Percentiles rank a stretch among this genome's conserved stretches.
Evolutionary conservation across 78 protist species (phyloP).

Genomic region (Chrysochromulina tobinii): DNA sequence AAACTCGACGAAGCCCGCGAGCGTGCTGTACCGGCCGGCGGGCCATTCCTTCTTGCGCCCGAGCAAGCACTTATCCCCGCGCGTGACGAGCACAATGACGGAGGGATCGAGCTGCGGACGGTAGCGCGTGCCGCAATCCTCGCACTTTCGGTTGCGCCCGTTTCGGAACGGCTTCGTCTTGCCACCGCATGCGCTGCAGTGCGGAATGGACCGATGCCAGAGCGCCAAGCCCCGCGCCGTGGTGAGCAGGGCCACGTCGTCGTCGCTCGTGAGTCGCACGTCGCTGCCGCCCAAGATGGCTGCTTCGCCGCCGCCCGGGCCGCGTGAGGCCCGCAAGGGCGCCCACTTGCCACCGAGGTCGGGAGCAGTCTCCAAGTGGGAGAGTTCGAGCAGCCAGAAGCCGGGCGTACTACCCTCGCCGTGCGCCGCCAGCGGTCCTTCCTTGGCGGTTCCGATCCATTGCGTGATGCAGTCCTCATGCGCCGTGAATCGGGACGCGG

Average conservation of each 20-base stretch:
- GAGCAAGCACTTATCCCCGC: neutral
- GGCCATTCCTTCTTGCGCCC: constrained; percentile 40
- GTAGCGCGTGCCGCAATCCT: neutral
- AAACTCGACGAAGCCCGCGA: constrained; percentile 64
- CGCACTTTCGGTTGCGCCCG: neutral
- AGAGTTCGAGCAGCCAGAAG: too few species aligned
- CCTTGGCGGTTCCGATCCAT: too few species aligned
- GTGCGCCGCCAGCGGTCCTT: too few species aligned
- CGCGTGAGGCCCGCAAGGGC: too few species aligned
- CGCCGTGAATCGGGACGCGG: too few species aligned
- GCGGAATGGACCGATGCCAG: neutral
- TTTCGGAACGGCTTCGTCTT: neutral
- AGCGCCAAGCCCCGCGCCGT: constrained; percentile 1
- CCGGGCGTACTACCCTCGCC: too few species aligned
- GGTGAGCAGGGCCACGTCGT: neutral
- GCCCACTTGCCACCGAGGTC: too few species aligned
- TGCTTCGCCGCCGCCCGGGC: too few species aligned
- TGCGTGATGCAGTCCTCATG: too few species aligned
- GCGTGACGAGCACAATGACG: constrained; percentile 29
- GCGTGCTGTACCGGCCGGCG: constrained; percentile 10
- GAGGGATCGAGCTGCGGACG: constrained; percentile 49
- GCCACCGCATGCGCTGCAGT: neutral
- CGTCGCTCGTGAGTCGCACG: neutral
- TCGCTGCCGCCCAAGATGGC: too few species aligned
- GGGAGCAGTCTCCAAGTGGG: too few species aligned